These are phyloP conservation scores for Xylaria sp. DNA, from an alignment of 2,329 filamentous ascomycete genomes.

Conservation along the genomic window DNA sequence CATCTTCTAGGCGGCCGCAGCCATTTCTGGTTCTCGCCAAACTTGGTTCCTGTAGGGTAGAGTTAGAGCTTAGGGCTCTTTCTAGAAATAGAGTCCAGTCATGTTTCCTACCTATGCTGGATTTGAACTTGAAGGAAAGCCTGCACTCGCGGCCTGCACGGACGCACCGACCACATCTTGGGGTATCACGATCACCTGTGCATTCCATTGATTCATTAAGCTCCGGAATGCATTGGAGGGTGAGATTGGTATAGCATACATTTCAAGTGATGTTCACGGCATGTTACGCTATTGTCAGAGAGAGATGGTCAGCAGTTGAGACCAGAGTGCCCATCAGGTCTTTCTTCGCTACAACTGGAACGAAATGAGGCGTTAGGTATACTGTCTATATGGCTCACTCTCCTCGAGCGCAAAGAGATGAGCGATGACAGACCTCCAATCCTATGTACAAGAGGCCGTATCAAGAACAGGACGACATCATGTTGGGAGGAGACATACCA, in stretches of 20 bases:
- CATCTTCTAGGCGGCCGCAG: constrained; percentile 45
- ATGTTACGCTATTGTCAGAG: constrained; percentile 55
- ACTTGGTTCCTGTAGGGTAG: constrained; percentile 39
- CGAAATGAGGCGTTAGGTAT: neutral
- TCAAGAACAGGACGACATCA: neutral
- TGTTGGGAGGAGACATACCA: constrained; percentile 44
- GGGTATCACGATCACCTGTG: constrained; percentile 55
- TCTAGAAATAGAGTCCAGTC: constrained; percentile 5
- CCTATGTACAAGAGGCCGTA: neutral
- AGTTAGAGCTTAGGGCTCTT: constrained; percentile 18
- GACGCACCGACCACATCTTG: constrained; percentile 49
- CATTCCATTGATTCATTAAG: constrained; percentile 38
- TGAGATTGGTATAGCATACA: constrained; percentile 50
- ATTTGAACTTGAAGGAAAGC: constrained; percentile 51
- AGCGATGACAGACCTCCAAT: neutral
- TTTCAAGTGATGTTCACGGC: constrained; percentile 60
- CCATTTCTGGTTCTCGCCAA: constrained; percentile 49
- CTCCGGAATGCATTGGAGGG: constrained; percentile 3
- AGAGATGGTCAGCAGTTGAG: constrained; percentile 35
- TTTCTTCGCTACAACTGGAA: neutral
- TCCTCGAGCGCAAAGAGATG: neutral
- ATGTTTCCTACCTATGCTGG: constrained; percentile 45
- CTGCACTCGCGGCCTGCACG: constrained; percentile 50
- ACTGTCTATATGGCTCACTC: neutral
- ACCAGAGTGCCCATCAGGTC: neutral